Conservation (phyloP, 2,329 filamentous ascomycete species). For the Fusarium staphyleae region DNA sequence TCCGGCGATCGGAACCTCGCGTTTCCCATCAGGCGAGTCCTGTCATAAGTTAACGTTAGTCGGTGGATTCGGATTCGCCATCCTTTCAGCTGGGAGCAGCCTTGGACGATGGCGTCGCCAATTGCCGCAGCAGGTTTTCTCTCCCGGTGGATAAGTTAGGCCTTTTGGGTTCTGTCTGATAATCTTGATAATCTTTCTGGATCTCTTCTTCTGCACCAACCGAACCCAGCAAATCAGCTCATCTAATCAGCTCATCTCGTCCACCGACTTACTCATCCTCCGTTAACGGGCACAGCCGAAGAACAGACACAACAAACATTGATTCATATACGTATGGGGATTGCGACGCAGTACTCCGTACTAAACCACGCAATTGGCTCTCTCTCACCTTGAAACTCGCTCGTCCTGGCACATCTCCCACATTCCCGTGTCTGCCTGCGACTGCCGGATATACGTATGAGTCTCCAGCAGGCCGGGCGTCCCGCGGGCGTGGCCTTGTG, state of each 20-base stretch:
- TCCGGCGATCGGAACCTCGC: slow-evolving; percentile 38
- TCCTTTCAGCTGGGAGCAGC: slow-evolving; percentile 9
- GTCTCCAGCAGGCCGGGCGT: slow-evolving; percentile 44
- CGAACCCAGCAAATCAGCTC: slow-evolving; percentile 35
- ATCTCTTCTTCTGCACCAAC: neutral
- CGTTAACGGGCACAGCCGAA: slow-evolving; percentile 36
- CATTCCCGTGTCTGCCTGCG: slow-evolving; percentile 27
- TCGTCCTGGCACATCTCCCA: slow-evolving; percentile 15
- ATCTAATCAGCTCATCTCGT: slow-evolving; percentile 23
- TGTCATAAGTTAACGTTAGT: no score
- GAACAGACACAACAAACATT: slow-evolving; percentile 4
- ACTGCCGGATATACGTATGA: slow-evolving; percentile 46
- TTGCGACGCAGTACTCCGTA: neutral
- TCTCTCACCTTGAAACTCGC: slow-evolving; percentile 1
- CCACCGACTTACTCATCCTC: slow-evolving; percentile 23
- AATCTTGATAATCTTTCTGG: slow-evolving; percentile 13
- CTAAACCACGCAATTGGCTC: no score
- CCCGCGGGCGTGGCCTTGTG: slow-evolving; percentile 42
- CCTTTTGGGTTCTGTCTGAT: slow-evolving; percentile 23
- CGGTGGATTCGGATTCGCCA: slow-evolving; percentile 29
- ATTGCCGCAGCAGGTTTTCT: slow-evolving; percentile 30
- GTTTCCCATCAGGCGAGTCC: slow-evolving; percentile 32
- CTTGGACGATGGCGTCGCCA: slow-evolving; percentile 23
- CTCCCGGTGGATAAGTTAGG: slow-evolving; percentile 25
- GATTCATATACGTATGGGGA: neutral